A percentile compares a stretch with the other conserved stretches of the same genome.
phyloP scores from a whole-genome alignment of 2,329 filamentous ascomycete genomes.

The Fonsecaea multimorphosa region DNA sequence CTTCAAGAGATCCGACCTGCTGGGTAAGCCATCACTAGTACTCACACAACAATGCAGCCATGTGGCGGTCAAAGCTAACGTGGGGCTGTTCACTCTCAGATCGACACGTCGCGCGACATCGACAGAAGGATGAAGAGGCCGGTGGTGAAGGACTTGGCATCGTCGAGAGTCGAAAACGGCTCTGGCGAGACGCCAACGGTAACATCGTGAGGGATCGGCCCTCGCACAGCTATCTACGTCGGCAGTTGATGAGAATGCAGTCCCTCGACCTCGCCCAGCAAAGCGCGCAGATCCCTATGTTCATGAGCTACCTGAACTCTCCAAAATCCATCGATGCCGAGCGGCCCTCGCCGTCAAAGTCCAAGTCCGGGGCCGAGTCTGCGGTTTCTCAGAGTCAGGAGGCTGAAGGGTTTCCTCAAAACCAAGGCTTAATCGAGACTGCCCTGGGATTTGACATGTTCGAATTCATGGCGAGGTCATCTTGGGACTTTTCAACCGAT shows the following conservation, averaged over 20 bases:
- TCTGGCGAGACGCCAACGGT: constrained; percentile 56
- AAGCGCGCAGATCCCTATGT: not conserved
- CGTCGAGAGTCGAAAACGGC: constrained; percentile 58
- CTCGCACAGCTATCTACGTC: constrained; percentile 3
- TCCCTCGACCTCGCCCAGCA: constrained; percentile 4
- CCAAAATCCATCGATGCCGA: not conserved
- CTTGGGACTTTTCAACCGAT: constrained; percentile 24
- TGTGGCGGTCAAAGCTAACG: too few species aligned
- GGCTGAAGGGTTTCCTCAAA: constrained; percentile 16
- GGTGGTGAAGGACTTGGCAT: constrained; percentile 55
- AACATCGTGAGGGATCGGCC: constrained; percentile 53
- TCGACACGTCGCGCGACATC: constrained; percentile 62
- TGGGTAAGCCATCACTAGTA: constrained; percentile 52
- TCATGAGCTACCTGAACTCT: not conserved
- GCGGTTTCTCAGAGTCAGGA: not conserved
- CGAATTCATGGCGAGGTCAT: constrained; percentile 34
- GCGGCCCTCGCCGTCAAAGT: constrained; percentile 15
- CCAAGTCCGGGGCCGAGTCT: constrained; percentile 13
- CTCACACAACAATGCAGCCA: constrained; percentile 7
- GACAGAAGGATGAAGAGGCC: constrained; percentile 59
- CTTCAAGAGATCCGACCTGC: constrained; percentile 65
- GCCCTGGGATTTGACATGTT: constrained; percentile 27
- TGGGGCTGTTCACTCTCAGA: constrained; percentile 55
- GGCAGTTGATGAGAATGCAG: constrained; percentile 11
- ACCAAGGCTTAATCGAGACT: constrained; percentile 18